These are phyloP conservation scores for Macrocybe sp. DNA, from an alignment of 1,284 basidiomycete genomes.

Conservation along the genomic window DNA sequence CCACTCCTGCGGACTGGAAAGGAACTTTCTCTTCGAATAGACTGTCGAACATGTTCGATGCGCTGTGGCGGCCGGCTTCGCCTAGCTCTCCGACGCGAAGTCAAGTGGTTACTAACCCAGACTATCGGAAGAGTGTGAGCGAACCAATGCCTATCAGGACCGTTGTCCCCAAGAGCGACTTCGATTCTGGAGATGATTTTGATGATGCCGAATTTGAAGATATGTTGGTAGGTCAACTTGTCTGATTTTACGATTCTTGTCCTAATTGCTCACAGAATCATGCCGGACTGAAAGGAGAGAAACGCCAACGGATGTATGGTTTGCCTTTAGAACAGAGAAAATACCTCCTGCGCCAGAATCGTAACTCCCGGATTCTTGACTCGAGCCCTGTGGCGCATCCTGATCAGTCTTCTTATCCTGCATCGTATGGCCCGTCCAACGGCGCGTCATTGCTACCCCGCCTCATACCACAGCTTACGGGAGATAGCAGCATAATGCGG, in stretches of 20 bases:
- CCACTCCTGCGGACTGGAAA: constrained; percentile 35
- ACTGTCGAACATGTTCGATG: constrained; percentile 58
- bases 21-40: constrained; percentile 51
- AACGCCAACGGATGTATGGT: constrained; percentile 61
- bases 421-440: constrained; percentile 59
- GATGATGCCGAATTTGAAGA: constrained; percentile 40
- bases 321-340: constrained; percentile 65
- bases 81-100: constrained; percentile 29
- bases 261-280: constrained; percentile 39
- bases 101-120: constrained; percentile 27
- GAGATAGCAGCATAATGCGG: constrained; percentile 62
- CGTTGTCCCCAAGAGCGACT: constrained; percentile 24
- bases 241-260: neutral
- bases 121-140: constrained; percentile 58
- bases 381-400: constrained; percentile 21
- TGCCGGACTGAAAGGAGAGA: constrained; percentile 69
- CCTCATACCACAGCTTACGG: constrained; percentile 64
- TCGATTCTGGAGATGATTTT: constrained; percentile 26
- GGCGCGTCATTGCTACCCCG: constrained; percentile 50
- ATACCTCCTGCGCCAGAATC: constrained; percentile 60
- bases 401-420: constrained; percentile 30
- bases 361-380: constrained; percentile 27
- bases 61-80: constrained; percentile 46
- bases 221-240: constrained; percentile 52
- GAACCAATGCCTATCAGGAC: constrained; percentile 56